These are phyloP conservation scores for Aspergillus luchuensis DNA, from an alignment of 2,329 filamentous ascomycete species.

Conservation along the genomic window DNA sequence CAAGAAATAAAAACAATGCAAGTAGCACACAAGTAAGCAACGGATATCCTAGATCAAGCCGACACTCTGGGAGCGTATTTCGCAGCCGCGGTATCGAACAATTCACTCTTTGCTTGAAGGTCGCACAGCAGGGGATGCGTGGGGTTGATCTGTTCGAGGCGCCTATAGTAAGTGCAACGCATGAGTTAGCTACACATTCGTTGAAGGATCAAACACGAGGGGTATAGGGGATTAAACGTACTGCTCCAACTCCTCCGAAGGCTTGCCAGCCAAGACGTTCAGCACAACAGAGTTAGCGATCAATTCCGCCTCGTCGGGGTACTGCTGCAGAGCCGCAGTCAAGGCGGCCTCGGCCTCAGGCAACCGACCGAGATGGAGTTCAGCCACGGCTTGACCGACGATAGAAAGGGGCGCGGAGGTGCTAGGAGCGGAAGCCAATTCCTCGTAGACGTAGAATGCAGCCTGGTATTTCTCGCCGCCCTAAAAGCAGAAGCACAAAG, in stretches of 20 bases:
- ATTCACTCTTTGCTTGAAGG: conserved; percentile 77
- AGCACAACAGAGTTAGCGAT: conserved; percentile 84
- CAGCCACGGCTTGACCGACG: conserved; percentile 84
- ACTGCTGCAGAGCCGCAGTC: conserved; percentile 74
- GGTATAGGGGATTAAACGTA: conserved; percentile 46
- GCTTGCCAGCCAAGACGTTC: conserved; percentile 74
- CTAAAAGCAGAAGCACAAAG: conserved; percentile 45
- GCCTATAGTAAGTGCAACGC: conserved; percentile 24
- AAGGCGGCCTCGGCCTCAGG: conserved; percentile 89
- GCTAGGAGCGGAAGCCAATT: conserved; percentile 83
- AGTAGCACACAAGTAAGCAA: neutral
- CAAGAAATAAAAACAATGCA: neutral
- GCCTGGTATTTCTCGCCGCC: conserved; percentile 96
- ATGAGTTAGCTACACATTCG: neutral
- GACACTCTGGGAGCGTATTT: conserved; percentile 84
- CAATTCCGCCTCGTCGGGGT: conserved; percentile 69
- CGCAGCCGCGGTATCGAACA: conserved; percentile 81
- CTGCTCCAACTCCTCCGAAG: conserved; percentile 63
- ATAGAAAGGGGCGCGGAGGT: conserved; percentile 75
- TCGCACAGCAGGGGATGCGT: conserved; percentile 73
- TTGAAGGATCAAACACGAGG: neutral
- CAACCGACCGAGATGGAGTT: conserved; percentile 83
- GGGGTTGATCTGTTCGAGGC: conserved; percentile 57
- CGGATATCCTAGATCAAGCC: conserved; percentile 22
- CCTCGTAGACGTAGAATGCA: conserved; percentile 96